Percentiles rank a stretch among this genome's conserved stretches.
These are phyloP conservation scores for Cladosporium sp. DNA, from an alignment of 2,329 filamentous ascomycete genomes.

Conservation along the genomic window DNA sequence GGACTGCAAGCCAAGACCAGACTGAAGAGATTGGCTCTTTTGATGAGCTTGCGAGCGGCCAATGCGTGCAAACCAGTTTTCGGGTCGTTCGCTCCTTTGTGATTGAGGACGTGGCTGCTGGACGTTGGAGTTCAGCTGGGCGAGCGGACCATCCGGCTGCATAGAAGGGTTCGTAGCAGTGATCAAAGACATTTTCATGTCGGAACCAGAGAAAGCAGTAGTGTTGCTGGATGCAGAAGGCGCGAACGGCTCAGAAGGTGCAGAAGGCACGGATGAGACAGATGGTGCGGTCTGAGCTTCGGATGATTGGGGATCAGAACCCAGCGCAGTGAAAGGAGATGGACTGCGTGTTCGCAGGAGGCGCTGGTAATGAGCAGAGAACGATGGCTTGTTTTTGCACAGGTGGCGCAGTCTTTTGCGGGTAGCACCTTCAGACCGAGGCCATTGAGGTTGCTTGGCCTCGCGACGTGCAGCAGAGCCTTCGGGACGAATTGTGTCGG, in stretches of 20 bases:
- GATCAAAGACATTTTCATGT: slow-evolving; percentile 53
- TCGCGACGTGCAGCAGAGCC: slow-evolving; percentile 39
- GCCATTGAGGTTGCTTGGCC: slow-evolving; percentile 49
- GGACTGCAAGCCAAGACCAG: slow-evolving; percentile 42
- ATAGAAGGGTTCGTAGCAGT: slow-evolving; percentile 54
- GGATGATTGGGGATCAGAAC: slow-evolving; percentile 33
- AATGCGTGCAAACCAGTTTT: slow-evolving; percentile 44
- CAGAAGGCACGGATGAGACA: slow-evolving; percentile 22
- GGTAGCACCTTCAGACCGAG: slow-evolving; percentile 59
- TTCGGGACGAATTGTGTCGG: slow-evolving; percentile 44
- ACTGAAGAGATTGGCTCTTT: slow-evolving; percentile 53
- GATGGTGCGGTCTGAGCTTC: slow-evolving; percentile 18
- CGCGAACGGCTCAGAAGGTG: not conserved
- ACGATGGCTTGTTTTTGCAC: slow-evolving; percentile 61
- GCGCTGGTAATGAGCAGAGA: slow-evolving; percentile 65
- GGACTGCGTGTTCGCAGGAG: slow-evolving; percentile 61
- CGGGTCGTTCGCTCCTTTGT: slow-evolving; percentile 31
- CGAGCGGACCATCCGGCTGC: slow-evolving; percentile 51
- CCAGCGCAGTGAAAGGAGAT: slow-evolving; percentile 52
- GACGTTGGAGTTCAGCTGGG: slow-evolving; percentile 45
- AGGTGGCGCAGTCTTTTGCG: slow-evolving; percentile 59
- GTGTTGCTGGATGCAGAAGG: slow-evolving; percentile 20
- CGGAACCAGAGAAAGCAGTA: slow-evolving; percentile 48
- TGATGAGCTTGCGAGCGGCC: slow-evolving; percentile 51
- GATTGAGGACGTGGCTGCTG: slow-evolving; percentile 36